These are phyloP conservation scores for Tolypocladium ophioglossoides DNA, from an alignment of 2,329 filamentous ascomycete species.

Conservation along the genomic window DNA sequence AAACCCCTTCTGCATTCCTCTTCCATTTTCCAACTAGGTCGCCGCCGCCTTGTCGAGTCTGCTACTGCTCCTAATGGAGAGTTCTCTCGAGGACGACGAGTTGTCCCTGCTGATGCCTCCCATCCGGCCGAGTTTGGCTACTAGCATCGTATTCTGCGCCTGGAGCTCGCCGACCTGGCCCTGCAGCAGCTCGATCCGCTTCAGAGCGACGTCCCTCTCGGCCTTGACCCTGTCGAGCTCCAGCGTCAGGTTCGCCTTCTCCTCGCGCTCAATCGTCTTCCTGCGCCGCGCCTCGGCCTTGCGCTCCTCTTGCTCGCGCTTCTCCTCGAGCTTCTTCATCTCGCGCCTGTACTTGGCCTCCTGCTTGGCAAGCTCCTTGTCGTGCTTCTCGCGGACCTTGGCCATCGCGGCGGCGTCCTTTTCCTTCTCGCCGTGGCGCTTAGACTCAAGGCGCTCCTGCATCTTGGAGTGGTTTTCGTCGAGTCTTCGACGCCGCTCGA, in stretches of 20 bases:
- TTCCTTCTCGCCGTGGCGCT: slow-evolving; percentile 35
- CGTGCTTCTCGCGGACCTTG: slow-evolving; percentile 53
- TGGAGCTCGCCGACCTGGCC: slow-evolving; percentile 47
- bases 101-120: slow-evolving; percentile 22
- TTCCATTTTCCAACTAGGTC: neutral
- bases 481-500: slow-evolving; percentile 48
- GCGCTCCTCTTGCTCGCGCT: slow-evolving; percentile 49
- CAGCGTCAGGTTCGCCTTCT: slow-evolving; percentile 34
- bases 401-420: slow-evolving; percentile 39
- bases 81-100: slow-evolving; percentile 1
- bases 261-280: slow-evolving; percentile 44
- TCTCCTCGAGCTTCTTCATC: slow-evolving; percentile 52
- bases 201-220: slow-evolving; percentile 40
- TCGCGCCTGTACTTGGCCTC: slow-evolving; percentile 57
- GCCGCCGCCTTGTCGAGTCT: neutral
- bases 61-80: neutral
- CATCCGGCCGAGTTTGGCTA: slow-evolving; percentile 38
- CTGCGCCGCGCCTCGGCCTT: slow-evolving; percentile 42
- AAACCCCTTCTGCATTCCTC: neutral
- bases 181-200: slow-evolving; percentile 44
- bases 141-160: slow-evolving; percentile 48
- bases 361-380: slow-evolving; percentile 52
- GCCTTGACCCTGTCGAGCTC: slow-evolving; percentile 42
- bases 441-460: slow-evolving; percentile 34
- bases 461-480: slow-evolving; percentile 51